Base-by-base conservation (phyloP, 768 basidiomycete genomes). In the Lactarius indigo region DNA sequence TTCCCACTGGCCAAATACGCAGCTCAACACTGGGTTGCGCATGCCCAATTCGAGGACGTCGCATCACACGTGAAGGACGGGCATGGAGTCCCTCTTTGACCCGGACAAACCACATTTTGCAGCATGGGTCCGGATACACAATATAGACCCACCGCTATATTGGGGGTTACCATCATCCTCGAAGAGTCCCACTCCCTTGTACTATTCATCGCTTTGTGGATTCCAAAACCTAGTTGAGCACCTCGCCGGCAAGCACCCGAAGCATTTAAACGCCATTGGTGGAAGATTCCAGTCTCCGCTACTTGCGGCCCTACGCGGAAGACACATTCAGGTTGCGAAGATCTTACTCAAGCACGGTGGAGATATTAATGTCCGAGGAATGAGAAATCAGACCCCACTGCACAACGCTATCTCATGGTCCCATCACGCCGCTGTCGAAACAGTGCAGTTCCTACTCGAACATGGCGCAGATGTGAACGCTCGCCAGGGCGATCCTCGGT, bases 1-100 rank as follows among this genome's bases (percentile, higher is more conserved):
- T 57, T 35, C 20, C 63, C 63, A 44, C 56, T 64, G 1, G 56
- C 56, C 2, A 20, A 57, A 7, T 64, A 64, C 28, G 42, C 56
- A 12, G 47, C 47, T 26, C 5, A 23, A 26, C n/a, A 26, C 37
- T 39, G 37, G 37, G 37, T 39, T 17, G 17, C 39, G 39, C 39
- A 41, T 41, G 39, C 39, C 39, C 39, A 41, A 41, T 41, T 41
- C 15, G 17, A 41, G 15, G 39, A 41, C 6, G 39, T 50, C 12
- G 12, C 47, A 12, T 50, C 47, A 23, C 47, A 50, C 23, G 47
- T 50, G 12, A 50, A 50, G 47, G 23, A 4, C 13, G 47, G 47
- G 4, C n/a, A 50, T 50, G 47, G 23, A 0, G 47, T 23, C 23
- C 5, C 47, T 50, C 12, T 50, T 50, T n/a, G 47, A 50, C 47